phyloP scores from a whole-genome alignment of 2,329 filamentous ascomycete species.

The Podosphaera fusca region DNA sequence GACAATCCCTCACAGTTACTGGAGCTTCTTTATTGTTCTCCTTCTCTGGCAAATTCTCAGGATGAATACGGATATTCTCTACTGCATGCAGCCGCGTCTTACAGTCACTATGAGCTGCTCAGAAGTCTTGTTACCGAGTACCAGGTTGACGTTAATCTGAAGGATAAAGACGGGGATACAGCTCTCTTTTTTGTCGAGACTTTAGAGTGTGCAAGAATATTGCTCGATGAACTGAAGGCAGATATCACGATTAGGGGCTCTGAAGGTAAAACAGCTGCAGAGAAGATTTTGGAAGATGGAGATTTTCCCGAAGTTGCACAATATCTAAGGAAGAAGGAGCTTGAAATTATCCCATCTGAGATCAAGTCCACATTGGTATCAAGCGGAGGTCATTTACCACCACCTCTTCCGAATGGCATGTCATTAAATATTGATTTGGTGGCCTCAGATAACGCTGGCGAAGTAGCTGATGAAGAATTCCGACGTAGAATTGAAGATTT shows the following conservation, averaged over 20 bases:
- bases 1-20: slow-evolving; percentile 58
- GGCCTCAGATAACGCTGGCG: slow-evolving; percentile 34
- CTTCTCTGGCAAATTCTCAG: slow-evolving; percentile 53
- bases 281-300: slow-evolving; percentile 58
- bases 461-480: slow-evolving; percentile 61
- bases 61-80: slow-evolving; percentile 89
- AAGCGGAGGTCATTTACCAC: slow-evolving; percentile 16
- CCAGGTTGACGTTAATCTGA: slow-evolving; percentile 54
- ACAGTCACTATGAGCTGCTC: slow-evolving; percentile 65
- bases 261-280: slow-evolving; percentile 57
- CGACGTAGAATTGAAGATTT: slow-evolving; percentile 72
- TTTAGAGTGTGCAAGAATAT: slow-evolving; percentile 48
- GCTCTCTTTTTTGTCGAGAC: slow-evolving; percentile 86
- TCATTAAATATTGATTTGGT: slow-evolving; percentile 58
- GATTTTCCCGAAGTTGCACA: slow-evolving; percentile 54
- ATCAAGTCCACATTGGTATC: slow-evolving; percentile 9
- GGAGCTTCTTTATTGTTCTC: slow-evolving; percentile 48
- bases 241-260: slow-evolving; percentile 41
- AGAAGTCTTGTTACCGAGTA: slow-evolving; percentile 54
- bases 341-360: slow-evolving; percentile 13
- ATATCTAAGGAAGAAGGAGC: slow-evolving; percentile 32
- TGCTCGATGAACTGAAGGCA: slow-evolving; percentile 64
- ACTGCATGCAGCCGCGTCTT: slow-evolving; percentile 79
- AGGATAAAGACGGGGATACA: slow-evolving; percentile 81
- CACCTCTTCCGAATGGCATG: slow-evolving; percentile 51